phyloP scores from a whole-genome alignment of 1,284 basidiomycete species.

The Amylostereum areolatum region DNA sequence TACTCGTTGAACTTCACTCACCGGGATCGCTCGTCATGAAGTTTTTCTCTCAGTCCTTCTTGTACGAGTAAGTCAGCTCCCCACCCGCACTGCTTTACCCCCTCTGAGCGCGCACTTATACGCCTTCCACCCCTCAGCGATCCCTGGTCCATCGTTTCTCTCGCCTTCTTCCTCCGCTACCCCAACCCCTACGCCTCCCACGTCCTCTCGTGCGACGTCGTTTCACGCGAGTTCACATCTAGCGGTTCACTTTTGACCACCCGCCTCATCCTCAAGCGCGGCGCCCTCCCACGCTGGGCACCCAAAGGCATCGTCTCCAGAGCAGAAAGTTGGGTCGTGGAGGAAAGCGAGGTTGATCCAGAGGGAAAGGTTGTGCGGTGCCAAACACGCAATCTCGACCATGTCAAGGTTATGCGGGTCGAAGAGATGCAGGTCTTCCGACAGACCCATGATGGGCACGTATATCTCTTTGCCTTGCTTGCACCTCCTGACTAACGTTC shows the following conservation, averaged over 20 bases:
- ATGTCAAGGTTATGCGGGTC: constrained; percentile 80
- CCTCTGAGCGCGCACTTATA: not conserved
- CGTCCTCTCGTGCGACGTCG: constrained; percentile 91
- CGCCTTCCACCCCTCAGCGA: constrained; percentile 46
- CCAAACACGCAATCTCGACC: constrained; percentile 74
- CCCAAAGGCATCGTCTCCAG: constrained; percentile 72
- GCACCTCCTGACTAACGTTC: not conserved
- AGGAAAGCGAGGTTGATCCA: constrained; percentile 87
- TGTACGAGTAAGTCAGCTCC: constrained; percentile 61
- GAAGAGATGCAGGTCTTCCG: constrained; percentile 66
- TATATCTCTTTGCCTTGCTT: constrained; percentile 4
- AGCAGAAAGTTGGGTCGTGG: constrained; percentile 82
- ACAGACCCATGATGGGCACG: constrained; percentile 60
- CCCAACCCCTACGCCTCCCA: constrained; percentile 96
- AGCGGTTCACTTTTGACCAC: constrained; percentile 80
- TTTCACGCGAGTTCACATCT: constrained; percentile 72
- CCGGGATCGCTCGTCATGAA: constrained; percentile 55
- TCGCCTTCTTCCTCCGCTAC: constrained; percentile 94
- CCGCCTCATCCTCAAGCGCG: constrained; percentile 88
- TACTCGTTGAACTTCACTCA: not conserved
- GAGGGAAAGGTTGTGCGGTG: constrained; percentile 64
- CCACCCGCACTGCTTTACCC: not conserved
- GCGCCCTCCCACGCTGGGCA: constrained; percentile 87
- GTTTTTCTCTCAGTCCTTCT: constrained; percentile 75
- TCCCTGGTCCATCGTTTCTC: constrained; percentile 85